Evolutionary conservation across 169 alveolate genomes (phyloP).

Genomic region (Babesia divergens): DNA sequence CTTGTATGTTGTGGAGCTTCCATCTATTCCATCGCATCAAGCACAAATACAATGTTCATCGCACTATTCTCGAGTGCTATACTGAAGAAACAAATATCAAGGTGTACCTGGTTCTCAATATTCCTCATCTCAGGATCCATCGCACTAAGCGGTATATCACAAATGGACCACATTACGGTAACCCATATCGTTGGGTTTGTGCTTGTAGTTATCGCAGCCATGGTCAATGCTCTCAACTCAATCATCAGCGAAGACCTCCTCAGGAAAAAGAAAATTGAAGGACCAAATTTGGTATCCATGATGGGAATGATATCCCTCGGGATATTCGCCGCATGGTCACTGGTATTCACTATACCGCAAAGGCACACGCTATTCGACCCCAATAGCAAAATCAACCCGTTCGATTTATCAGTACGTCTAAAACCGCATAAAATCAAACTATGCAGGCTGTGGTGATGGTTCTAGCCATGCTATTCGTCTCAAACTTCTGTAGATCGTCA

Average conservation of each 20-base stretch:
- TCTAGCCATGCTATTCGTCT: constrained; percentile 33
- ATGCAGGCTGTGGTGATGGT: constrained; percentile 33
- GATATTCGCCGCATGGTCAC: constrained; percentile 45
- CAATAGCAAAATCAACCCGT: constrained; percentile 35
- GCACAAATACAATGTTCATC: constrained; percentile 64
- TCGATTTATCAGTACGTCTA: constrained; percentile 38
- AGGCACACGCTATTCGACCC: constrained; percentile 38
- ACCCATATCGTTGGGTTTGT: constrained; percentile 42
- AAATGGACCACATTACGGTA: constrained; percentile 31
- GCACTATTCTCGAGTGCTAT: constrained; percentile 43
- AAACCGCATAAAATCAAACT: background rate
- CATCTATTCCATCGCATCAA: constrained; percentile 58
- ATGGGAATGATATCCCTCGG: constrained; percentile 62
- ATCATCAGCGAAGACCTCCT: constrained; percentile 50
- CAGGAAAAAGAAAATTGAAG: constrained; percentile 44
- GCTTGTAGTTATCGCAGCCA: constrained; percentile 45
- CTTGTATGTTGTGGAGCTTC: constrained; percentile 62
- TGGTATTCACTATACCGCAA: constrained; percentile 56
- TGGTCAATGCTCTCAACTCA: constrained; percentile 61
- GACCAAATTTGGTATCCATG: constrained; percentile 65
- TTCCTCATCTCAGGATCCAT: constrained; percentile 53
- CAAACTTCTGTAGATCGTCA: constrained; percentile 61
- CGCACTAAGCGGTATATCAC: constrained; percentile 49
- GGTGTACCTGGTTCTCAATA: constrained; percentile 44
- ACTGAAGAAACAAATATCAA: constrained; percentile 24